Conservation (phyloP, 768 basidiomycete species). For the Amanita molliuscula region DNA sequence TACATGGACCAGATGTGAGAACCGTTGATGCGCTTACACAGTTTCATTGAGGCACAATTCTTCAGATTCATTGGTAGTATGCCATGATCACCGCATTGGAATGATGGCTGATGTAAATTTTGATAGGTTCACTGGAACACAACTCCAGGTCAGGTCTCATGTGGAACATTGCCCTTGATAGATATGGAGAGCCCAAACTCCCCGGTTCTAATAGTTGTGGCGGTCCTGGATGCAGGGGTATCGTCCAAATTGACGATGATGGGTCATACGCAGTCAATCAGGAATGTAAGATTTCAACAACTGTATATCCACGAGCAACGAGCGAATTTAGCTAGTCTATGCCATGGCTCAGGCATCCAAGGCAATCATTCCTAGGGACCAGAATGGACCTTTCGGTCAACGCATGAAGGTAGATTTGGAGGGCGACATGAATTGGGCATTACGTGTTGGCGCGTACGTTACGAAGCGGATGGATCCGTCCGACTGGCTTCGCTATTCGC, state of each 20-base stretch:
- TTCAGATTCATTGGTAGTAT: constrained; percentile 14
- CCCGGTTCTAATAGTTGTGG: constrained; percentile 57
- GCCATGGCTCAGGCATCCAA: constrained; percentile 68
- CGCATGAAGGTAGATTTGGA: constrained; percentile 55
- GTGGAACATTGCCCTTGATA: constrained; percentile 69
- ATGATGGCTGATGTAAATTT: neutral
- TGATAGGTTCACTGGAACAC: constrained; percentile 24
- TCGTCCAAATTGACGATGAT: constrained; percentile 56
- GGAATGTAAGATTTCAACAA: constrained; percentile 40
- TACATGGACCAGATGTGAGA: constrained; percentile 56
- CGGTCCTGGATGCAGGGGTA: constrained; percentile 52
- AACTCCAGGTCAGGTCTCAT: constrained; percentile 42
- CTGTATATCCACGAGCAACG: neutral
- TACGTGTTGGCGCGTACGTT: constrained; percentile 55
- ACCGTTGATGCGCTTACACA: neutral
- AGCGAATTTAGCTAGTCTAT: constrained; percentile 33
- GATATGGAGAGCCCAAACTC: constrained; percentile 48
- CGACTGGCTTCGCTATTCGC: constrained; percentile 55
- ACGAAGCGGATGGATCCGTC: constrained; percentile 40
- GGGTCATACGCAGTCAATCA: constrained; percentile 59
- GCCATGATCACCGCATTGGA: constrained; percentile 7
- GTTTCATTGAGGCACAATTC: neutral
- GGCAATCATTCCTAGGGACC: constrained; percentile 59
- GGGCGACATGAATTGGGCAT: constrained; percentile 44
- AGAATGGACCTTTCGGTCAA: constrained; percentile 55